Base-by-base conservation (phyloP, 2,329 filamentous ascomycete genomes). In the Fusarium succisae region DNA sequence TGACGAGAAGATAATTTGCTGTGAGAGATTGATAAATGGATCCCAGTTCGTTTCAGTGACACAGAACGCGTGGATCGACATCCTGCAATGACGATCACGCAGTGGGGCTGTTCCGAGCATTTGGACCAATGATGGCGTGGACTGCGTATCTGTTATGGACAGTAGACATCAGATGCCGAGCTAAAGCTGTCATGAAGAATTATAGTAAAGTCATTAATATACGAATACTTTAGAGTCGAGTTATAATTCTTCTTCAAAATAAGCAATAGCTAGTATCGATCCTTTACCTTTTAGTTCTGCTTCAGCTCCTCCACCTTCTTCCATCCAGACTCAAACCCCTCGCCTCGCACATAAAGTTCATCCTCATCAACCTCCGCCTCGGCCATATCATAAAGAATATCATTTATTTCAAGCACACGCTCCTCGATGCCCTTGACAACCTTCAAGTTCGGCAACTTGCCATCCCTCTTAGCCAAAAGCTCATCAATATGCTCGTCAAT, bases 31-130 rank as follows among this genome's bases (percentile, higher is more conserved):
- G 20, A n/a, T 58, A n/a, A 58, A 8, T 18, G 45, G 17, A 30
- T 22, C 28, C 22, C 22, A 1, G 26, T 5, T 37, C 13, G 20
- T 44, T 38, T 38, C 17, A 24, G 61, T 15, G 38, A 20, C 11
- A 32, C 8, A 10, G 15, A n/a, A 50, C 28, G 28, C 47, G 28
- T 50, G 47, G 47, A 30, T n/a, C 28, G 0, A 5, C 26, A 30
- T 37, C 12, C 47, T 45, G 63, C 11, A 37, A 59, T 38, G 43
- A 50, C 39, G 57, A 24, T 63, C 28, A 8, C 15, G 2, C 2
- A 18, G 63, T 65, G 63, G 63, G 47, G 63, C 26, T 65, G 32
- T 47, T n/a, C 57, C 57, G 57, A 65, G 26, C 45, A 14, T 15
- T 24, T 4, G 24, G 10, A 3, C 51, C 35, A 54, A 54, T 54